Base-by-base conservation (phyloP, 2,329 filamentous ascomycete genomes). In the Hypoxylon sp. region DNA sequence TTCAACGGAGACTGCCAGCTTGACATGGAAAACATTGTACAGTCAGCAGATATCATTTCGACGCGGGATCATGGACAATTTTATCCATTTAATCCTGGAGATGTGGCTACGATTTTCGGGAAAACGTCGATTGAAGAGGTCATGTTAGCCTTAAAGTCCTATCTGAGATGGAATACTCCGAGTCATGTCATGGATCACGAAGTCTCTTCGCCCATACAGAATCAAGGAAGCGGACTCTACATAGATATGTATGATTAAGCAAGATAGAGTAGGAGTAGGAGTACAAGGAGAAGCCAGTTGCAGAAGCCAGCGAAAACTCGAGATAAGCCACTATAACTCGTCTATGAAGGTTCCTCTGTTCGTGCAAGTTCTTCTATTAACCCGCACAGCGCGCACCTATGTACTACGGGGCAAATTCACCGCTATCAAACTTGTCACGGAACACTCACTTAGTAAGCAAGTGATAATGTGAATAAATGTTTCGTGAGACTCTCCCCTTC, bases 11-110 rank as follows among this genome's bases (percentile, higher is more conserved):
- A 78, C 53, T 74, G 63, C 60, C 70, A 67, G 29, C 62, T 74
- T 22, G 76, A 78, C 46, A 66, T 76, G 33, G 46, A 70, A 42
- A 42, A 55, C 22, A 74, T 78, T 24, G 59, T 71, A 2, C 63
- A 51, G 19, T 72, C 62, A 6, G 67, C 62, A n/a, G 33, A 70
- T n/a, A 13, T 47, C 31, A 33, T 72, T 22, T 55, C 58, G 14
- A 52, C 31, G 10, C 47, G 48, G 11, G 22, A 19, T n/a, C 9
- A n/a, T 2, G 17, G 10, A 6, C 9, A 5, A 5, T 11, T 5
- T 3, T 19, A 19, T 31, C 22, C 11, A 13, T 10, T 53, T 5
- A 22, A 35, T 3, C 8, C 17, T 5, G 11, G 52, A 11, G 26
- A 52, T n/a, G 64, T 67, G 1, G 17, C 2, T 6, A 11, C 22